Base-by-base conservation (phyloP, 2,329 filamentous ascomycete genomes). In the Blumeria hordei region DNA sequence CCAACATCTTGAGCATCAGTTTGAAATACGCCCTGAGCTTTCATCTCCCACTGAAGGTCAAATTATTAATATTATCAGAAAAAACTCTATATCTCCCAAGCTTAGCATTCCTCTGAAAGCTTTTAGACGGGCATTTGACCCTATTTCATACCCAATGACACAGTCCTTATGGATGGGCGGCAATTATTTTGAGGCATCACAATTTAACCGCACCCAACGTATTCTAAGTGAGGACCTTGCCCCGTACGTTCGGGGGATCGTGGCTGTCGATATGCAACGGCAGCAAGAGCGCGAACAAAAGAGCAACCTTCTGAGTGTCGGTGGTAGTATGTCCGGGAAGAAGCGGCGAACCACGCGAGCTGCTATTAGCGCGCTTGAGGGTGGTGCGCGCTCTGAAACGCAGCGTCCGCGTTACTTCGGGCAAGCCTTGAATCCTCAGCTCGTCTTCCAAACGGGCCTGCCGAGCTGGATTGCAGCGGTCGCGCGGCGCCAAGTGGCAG, bases 221-320 rank as follows among this genome's bases (percentile, higher is more conserved):
- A 71, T 81, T 18, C 77, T 94, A 35, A 74, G 77, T 0, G 70
- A 81, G 11, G 92, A 98, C 59, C 72, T 96, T 1, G 88, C 88
- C 0, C 92, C 93, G 0, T 96, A 86, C 65, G 77, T 96, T n/a
- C 83, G 93, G 10, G 74, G 75, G 39, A 96, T 98, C 57, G 80
- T 90, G 1, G 73, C 80, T 0, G 84, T 82, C 63, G 90, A 96
- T 61, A 70, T 78, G 18, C 73, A 72, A 0, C 74, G 92, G 1
- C 82, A 87, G 62, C 71, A 78, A 58, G 77, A 86, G 59, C 76
- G 86, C 10, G 65, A 76, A 7, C 74, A 74, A 16, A 67, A 85
- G 9, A 78, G 77, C 59, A 78, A 72, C 55, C 66, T 87, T 0
- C 67, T 85, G 11, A 78, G 75, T 54, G 75, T 80, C 58, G 76